These are phyloP conservation scores for Blastobotrys capitulatus DNA, from an alignment of 1,139 yeast species.

Conservation along the genomic window DNA sequence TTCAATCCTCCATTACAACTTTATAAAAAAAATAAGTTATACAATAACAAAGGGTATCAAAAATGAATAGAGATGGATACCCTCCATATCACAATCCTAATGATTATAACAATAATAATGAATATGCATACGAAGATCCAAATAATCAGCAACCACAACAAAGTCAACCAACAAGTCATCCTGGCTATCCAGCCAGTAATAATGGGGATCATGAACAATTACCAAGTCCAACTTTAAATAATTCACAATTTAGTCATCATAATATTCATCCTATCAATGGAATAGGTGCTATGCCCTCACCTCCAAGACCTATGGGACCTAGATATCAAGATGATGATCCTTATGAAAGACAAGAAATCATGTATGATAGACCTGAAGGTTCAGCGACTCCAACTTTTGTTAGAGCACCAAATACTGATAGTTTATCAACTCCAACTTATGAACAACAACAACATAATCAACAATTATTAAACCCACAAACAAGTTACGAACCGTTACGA, in stretches of 20 bases:
- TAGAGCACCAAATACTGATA: neutral
- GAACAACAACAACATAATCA: neutral
- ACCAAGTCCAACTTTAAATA: neutral
- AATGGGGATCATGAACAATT: neutral
- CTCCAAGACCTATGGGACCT: slow-evolving; percentile 4
- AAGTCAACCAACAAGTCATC: neutral
- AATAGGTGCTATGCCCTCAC: slow-evolving; percentile 7
- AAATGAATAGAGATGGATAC: neutral
- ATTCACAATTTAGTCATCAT: neutral
- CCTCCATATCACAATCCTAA: neutral
- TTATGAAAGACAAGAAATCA: slow-evolving; percentile 9
- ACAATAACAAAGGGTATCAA: neutral
- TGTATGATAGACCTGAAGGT: slow-evolving; percentile 10
- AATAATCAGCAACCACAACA: neutral
- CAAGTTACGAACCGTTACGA: neutral
- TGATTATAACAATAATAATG: neutral
- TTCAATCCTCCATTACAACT: too few species aligned
- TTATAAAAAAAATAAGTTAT: too few species aligned
- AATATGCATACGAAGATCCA: neutral
- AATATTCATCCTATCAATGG: neutral
- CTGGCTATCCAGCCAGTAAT: neutral
- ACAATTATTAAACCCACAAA: neutral
- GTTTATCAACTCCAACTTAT: neutral
- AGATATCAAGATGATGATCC: slow-evolving; percentile 8
- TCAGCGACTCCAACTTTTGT: slow-evolving; percentile 4